Base-by-base conservation (phyloP, 2,329 filamentous ascomycete genomes). In the Paramyrothecium sp. region DNA sequence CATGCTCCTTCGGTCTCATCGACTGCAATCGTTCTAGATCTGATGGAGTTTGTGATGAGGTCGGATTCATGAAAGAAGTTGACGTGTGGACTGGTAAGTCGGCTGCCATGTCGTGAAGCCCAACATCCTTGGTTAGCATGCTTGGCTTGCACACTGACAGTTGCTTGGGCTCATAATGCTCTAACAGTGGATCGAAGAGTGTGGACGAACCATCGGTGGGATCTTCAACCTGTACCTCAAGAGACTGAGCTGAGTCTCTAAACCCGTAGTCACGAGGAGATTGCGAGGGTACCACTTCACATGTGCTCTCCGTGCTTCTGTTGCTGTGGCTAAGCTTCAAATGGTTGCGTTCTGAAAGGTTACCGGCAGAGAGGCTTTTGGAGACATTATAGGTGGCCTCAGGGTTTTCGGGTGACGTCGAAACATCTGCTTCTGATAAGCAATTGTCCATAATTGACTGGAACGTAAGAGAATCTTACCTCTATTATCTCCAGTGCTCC, bases 221-320 rank as follows among this genome's bases (percentile, higher is more conserved):
- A 19, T 44, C 38, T 44, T 44, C 38, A 19, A 16, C 13, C 13
- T 44, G 38, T 17, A 44, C 38, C 13, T 19, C n/a, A 44, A 50
- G 48, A 50, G 48, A 50, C 13, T 50, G 48, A 7, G 23, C 34
- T n/a, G 56, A 12, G 58, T 22, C 4, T 58, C 57, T 7, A 59
- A 51, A 1, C 55, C 51, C 13, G n/a, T 30, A 4, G 34, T 7
- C 30, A 20, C 41, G 30, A 17, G 13, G 4, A 4, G 13, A 44
- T 7, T 16, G 38, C n/a, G 13, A 19, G 13, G n/a, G 13, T 16
- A 5, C 13, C 13, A 12, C 4, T 44, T 44, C 38, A 44, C 13
- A 44, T 4, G 13, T 44, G 3, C 47, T n/a, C 20, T 22, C 47
- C 17, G 19, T 3, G 20, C 12, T 19, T 23, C 5, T 30, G 10